Conservation (phyloP, 495 filamentous ascomycete species). For the Penicillium coprophilum region DNA sequence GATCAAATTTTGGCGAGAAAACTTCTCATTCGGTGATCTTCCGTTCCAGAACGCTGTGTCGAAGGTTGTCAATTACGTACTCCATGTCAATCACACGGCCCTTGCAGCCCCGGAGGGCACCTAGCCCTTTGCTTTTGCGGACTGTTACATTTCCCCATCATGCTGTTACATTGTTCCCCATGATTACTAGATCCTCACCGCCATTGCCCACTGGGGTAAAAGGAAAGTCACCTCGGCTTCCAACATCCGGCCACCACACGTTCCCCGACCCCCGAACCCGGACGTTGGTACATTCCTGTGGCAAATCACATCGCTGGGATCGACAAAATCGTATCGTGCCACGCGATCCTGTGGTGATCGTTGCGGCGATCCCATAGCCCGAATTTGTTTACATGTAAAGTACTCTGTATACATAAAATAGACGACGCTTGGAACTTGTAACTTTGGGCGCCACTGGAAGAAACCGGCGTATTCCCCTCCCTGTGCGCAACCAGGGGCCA, state of each 20-base stretch:
- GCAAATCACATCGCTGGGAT: slow-evolving; percentile 16
- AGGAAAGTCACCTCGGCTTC: slow-evolving; percentile 10
- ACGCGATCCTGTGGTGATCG: slow-evolving; percentile 22
- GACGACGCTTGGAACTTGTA: background rate
- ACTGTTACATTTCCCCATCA: background rate
- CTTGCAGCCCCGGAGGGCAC: slow-evolving; percentile 18
- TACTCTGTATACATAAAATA: background rate
- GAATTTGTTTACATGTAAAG: background rate
- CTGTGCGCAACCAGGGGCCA: background rate
- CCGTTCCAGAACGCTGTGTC: slow-evolving; percentile 23
- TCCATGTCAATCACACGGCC: slow-evolving; percentile 10
- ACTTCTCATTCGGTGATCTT: background rate
- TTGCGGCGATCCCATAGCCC: background rate
- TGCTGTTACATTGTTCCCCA: background rate
- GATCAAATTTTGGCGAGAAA: background rate
- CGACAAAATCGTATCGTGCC: slow-evolving; percentile 23
- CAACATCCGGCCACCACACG: slow-evolving; percentile 14
- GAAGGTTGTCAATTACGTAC: slow-evolving; percentile 23
- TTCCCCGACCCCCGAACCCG: slow-evolving; percentile 3
- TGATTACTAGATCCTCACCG: background rate
- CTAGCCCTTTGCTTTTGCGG: slow-evolving; percentile 9
- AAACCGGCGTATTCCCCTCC: slow-evolving; percentile 3
- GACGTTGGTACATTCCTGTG: slow-evolving; percentile 16
- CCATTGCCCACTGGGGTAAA: slow-evolving; percentile 13
- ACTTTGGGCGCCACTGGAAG: slow-evolving; percentile 13